These are phyloP conservation scores for Fraxinus excelsior DNA, from an alignment of 257 asterid species.

Conservation along the genomic window DNA sequence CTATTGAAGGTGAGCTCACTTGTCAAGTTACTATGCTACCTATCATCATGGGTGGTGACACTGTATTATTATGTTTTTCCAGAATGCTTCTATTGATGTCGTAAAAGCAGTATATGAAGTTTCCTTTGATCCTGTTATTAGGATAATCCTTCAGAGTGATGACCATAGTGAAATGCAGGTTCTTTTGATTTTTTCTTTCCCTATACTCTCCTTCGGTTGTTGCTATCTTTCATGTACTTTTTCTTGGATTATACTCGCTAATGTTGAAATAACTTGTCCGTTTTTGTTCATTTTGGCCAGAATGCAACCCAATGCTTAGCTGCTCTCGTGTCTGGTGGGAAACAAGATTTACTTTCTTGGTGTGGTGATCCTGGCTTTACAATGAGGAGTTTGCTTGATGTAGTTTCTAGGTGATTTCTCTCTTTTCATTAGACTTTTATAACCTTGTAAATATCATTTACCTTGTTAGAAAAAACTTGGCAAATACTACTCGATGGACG, in stretches of 20 bases:
- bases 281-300: constrained; percentile 42
- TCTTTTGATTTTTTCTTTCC: constrained; percentile 19
- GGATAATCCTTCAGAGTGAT: constrained; percentile 75
- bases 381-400: constrained; percentile 92
- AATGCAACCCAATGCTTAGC: constrained; percentile 96
- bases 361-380: constrained; percentile 80
- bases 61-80: constrained; percentile 30
- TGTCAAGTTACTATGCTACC: constrained; percentile 18
- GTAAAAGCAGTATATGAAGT: constrained; percentile 72
- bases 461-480: neutral
- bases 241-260: constrained; percentile 5
- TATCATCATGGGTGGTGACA: constrained; percentile 10
- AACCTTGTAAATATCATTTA: neutral
- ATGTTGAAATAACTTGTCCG: constrained; percentile 21
- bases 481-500: neutral
- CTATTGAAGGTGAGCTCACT: constrained; percentile 65
- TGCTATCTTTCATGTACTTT: constrained; percentile 19
- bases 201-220: constrained; percentile 11
- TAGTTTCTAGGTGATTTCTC: constrained; percentile 84
- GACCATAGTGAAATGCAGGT: constrained; percentile 99
- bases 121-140: constrained; percentile 70
- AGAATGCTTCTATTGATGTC: constrained; percentile 87
- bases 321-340: constrained; percentile 80
- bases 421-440: neutral
- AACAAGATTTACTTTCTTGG: constrained; percentile 87